Conservation (phyloP, 108 stramenopile species). For the Pseudonitzschia delicatissima region DNA sequence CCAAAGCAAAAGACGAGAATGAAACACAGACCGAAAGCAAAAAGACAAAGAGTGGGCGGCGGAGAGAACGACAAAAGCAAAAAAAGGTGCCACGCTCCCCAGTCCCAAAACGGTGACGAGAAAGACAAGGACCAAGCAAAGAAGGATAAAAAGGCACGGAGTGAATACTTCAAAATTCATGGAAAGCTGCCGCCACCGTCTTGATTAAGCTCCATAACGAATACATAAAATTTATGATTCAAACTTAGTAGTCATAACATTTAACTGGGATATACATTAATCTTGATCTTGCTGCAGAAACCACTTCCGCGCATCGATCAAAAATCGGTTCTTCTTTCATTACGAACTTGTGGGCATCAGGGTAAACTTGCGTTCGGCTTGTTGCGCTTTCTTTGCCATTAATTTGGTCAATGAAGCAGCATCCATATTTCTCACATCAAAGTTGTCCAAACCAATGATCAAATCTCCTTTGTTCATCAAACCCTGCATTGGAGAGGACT, state of each 20-base stretch:
- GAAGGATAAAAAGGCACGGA: background rate
- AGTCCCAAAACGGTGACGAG: background rate
- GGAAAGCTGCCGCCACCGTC: background rate
- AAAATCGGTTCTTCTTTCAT: slow-evolving; percentile 6
- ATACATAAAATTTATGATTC: too few species aligned
- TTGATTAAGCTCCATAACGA: background rate
- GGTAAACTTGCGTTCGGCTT: slow-evolving; percentile 73
- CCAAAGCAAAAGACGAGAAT: background rate
- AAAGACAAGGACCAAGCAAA: background rate
- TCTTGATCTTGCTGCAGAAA: background rate
- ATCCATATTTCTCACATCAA: slow-evolving; percentile 72
- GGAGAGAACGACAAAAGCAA: slow-evolving; percentile 1
- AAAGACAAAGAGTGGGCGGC: background rate
- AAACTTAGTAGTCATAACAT: too few species aligned
- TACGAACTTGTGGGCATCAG: slow-evolving; percentile 38
- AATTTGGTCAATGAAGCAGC: slow-evolving; percentile 74
- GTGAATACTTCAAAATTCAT: background rate
- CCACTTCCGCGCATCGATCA: background rate
- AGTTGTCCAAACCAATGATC: slow-evolving; percentile 78
- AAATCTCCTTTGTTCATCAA: slow-evolving; percentile 75
- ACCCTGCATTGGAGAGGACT: slow-evolving; percentile 70
- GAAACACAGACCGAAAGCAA: background rate
- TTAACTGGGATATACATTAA: background rate
- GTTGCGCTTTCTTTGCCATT: slow-evolving; percentile 72
- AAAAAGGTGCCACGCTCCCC: too few species aligned